Evolutionary conservation across 495 filamentous ascomycete genomes (phyloP), one percentile per base, ranked within the genome.

Genomic region (Trichoderma erinaceum): DNA sequence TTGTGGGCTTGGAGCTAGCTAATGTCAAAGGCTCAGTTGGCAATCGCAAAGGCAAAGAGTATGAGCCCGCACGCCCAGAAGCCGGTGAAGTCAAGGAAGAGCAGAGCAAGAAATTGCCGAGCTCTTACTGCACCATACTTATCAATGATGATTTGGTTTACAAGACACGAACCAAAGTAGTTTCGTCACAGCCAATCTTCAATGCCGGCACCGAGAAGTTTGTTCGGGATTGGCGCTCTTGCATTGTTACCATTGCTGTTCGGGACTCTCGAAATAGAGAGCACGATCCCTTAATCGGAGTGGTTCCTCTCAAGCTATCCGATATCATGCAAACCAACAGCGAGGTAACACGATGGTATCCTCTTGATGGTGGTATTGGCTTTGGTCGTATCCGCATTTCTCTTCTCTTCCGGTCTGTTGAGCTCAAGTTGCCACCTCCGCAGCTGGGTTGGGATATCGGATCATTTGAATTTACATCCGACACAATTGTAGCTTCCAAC

Each of bases 201-300:
- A 96, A 97, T 71, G 93, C 94, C 16, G 94, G 94, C 44, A 97
- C 93, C 7, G 94, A 98, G 74, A 85, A 91, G 3, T 98, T 98
- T 72, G 83, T 97, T n/a, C 88, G 94, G 15, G 94, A 98, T 75
- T 98, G 94, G 94, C 84, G 92, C 63, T 93, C 90, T 43, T 84
- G 86, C 41, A 88, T 97, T 64, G 85, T 97, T 44, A 97, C 92
- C 0, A 83, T 97, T 65, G 91, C 90, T 16, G 92, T 97, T 38
- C 87, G 94, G 15, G 93, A 98, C 76, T 86, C 89, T 65, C 86
- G 94, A 18, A 89, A 97, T 72, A 85, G 94, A 50, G 87, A 98
- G 77, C 94, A 98, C 70, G 94, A 98, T 70, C 94, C 94, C 16
- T 92, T 98, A 65, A 88, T 98, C 23, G 94, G 94, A 29, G 89